Conservation (phyloP, 306 rosid genomes). For the Vigna angularis region DNA sequence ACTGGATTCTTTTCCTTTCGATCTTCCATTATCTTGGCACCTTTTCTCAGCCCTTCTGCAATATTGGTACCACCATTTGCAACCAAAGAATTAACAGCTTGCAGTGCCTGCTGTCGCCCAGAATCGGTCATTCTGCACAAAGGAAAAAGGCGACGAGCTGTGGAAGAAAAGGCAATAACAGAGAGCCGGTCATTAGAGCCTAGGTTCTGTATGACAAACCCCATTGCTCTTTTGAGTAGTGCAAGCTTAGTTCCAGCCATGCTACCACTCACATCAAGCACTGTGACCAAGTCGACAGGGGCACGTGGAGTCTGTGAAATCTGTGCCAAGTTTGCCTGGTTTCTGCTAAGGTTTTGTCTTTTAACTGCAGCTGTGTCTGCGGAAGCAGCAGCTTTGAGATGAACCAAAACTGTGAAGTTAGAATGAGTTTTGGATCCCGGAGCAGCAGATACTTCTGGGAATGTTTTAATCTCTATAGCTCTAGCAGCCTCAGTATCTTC, state of each 20-base stretch:
- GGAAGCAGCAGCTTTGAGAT: constrained; percentile 84
- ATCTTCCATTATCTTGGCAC: constrained; percentile 92
- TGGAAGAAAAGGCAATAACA: constrained; percentile 95
- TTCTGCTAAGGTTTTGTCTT: constrained; percentile 52
- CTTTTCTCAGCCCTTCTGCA: constrained; percentile 94
- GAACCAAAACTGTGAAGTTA: constrained; percentile 76
- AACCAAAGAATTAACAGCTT: constrained; percentile 95
- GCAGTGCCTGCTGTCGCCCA: constrained; percentile 90
- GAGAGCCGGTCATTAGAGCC: constrained; percentile 93
- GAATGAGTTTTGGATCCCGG: constrained; percentile 56
- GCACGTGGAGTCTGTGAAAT: constrained; percentile 77
- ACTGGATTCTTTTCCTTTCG: constrained; percentile 89
- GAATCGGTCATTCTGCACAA: constrained; percentile 78
- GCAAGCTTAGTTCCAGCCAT: constrained; percentile 99
- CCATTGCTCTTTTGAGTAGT: constrained; percentile 94
- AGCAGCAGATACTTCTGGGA: constrained; percentile 81
- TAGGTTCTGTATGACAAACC: constrained; percentile 94
- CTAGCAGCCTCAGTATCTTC: constrained; percentile 48
- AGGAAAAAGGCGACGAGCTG: constrained; percentile 95
- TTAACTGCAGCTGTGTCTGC: constrained; percentile 54
- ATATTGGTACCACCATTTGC: constrained; percentile 99
- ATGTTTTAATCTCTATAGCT: constrained; percentile 71
- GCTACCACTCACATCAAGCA: constrained; percentile 95
- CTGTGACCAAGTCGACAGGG: constrained; percentile 96
- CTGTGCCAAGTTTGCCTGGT: constrained; percentile 56